phyloP scores from a whole-genome alignment of 2,329 filamentous ascomycete species.

The Scedosporium aurantiacum region DNA sequence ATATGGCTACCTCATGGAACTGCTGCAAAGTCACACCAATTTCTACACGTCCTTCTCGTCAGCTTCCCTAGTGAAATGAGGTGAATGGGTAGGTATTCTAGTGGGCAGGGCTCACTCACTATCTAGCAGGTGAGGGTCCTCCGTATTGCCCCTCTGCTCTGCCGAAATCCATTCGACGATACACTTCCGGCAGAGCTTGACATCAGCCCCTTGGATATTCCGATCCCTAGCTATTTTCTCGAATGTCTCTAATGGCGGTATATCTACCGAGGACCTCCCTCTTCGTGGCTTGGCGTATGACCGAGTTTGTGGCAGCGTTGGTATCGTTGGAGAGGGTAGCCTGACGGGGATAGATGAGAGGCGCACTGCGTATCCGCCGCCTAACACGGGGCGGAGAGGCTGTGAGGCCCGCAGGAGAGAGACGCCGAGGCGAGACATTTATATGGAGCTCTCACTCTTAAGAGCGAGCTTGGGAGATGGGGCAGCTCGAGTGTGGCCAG shows the following conservation, averaged over 20 bases:
- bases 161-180: slow-evolving; percentile 6
- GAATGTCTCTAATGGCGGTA: not conserved
- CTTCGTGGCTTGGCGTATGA: not conserved
- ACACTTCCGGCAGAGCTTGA: slow-evolving; percentile 3
- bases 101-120: not conserved
- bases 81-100: not conserved
- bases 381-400: not conserved
- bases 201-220: slow-evolving; percentile 1
- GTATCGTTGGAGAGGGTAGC: not conserved
- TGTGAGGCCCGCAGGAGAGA: not conserved
- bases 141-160: slow-evolving; percentile 3
- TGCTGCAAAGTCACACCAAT: not conserved
- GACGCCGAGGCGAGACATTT: not conserved
- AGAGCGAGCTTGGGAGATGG: not conserved
- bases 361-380: not conserved
- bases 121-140: not conserved
- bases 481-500: not conserved
- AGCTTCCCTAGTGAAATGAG: not conserved
- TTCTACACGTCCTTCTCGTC: not conserved
- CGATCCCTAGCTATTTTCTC: not conserved
- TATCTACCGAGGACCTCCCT: not conserved
- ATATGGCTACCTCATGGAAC: slow-evolving; percentile 6
- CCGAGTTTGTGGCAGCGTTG: not conserved
- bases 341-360: not conserved
- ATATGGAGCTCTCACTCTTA: not conserved